Base-by-base conservation (phyloP, 192 early-diverging fungal species). In the Coemansia sp. region DNA sequence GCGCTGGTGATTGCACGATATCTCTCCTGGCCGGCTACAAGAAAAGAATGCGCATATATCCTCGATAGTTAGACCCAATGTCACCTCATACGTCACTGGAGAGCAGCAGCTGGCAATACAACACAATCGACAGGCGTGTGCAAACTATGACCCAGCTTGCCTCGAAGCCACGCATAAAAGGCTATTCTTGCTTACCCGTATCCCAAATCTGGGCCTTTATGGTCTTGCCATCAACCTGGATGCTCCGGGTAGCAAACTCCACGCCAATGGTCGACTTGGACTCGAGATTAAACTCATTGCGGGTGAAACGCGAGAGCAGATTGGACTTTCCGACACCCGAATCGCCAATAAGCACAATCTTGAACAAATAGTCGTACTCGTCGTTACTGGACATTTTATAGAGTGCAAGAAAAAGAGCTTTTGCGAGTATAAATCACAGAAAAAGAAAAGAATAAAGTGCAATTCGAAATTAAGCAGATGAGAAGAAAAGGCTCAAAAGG, bases 121-220 rank as follows among this genome's bases (percentile, higher is more conserved):
- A 43, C 10, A n/a, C 3, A 11, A 43, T 15, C 1, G 15, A 43
- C 12, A 14, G 41, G 1, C 41, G 2, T 15, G 41, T 43, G 39
- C 32, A 50, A 43, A 1, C 5, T 37, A 21, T 24, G 29, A 14
- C 29, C 29, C 17, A 25, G 60, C 49, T 51, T 32, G 49, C n/a
- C n/a, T 21, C 17, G 12, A 32, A 32, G 25, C 24, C 15, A 21
- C 32, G 24, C 15, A 49, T 29, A 19, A 50, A 37, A 4, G 21
- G 2, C 41, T 17, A 25, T 38, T 10, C 21, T 60, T 77, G 75
- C 59, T 86, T 87, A 65, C 93, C 97, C 60, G 97, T 99, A 85
- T 99, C 97, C 97, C 97, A 99, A 80, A 99, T 97, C 79, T 99
- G 96, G 49, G 94, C 94, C 83, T 98, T 99, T 80, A 99, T 95